Conservation (phyloP, 768 basidiomycete genomes). For the Suillus alpinus region DNA sequence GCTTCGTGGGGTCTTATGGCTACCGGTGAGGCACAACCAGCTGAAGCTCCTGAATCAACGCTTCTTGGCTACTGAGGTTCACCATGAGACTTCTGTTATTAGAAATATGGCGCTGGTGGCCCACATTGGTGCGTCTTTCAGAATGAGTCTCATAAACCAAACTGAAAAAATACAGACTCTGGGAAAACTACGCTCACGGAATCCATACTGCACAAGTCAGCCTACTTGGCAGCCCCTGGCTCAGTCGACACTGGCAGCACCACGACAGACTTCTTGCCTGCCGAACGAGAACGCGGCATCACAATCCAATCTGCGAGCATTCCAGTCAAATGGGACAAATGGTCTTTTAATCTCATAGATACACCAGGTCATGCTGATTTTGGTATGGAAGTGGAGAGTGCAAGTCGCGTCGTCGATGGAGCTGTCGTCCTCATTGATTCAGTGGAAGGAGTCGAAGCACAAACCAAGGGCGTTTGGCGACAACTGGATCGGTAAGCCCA, state of each 20-base stretch:
- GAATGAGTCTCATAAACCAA: neutral
- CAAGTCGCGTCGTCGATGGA: slow-evolving; percentile 86
- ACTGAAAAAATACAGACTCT: slow-evolving; percentile 52
- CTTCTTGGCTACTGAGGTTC: slow-evolving; percentile 20
- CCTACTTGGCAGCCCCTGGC: slow-evolving; percentile 69
- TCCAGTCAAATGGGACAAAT: slow-evolving; percentile 80
- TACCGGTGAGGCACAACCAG: neutral
- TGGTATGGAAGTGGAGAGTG: slow-evolving; percentile 96
- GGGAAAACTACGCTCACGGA: slow-evolving; percentile 90
- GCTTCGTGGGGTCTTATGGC: slow-evolving; percentile 13
- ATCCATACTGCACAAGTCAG: slow-evolving; percentile 76
- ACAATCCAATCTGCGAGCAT: slow-evolving; percentile 93
- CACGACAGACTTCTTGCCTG: slow-evolving; percentile 86
- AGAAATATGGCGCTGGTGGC: slow-evolving; percentile 88
- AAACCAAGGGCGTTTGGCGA: slow-evolving; percentile 86
- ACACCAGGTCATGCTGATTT: slow-evolving; percentile 94
- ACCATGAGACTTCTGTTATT: slow-evolving; percentile 38
- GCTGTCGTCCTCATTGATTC: slow-evolving; percentile 87
- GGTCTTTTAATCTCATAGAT: slow-evolving; percentile 86
- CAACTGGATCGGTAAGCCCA: slow-evolving; percentile 76
- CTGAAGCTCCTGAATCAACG: slow-evolving; percentile 10
- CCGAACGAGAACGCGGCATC: slow-evolving; percentile 87
- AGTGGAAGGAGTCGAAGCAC: slow-evolving; percentile 88
- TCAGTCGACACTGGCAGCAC: slow-evolving; percentile 90
- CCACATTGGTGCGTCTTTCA: slow-evolving; percentile 64